A percentile compares a stretch with the other conserved stretches of the same genome.
Conservation (phyloP, 768 basidiomycete genomes). For the Tulasnella sp. region DNA sequence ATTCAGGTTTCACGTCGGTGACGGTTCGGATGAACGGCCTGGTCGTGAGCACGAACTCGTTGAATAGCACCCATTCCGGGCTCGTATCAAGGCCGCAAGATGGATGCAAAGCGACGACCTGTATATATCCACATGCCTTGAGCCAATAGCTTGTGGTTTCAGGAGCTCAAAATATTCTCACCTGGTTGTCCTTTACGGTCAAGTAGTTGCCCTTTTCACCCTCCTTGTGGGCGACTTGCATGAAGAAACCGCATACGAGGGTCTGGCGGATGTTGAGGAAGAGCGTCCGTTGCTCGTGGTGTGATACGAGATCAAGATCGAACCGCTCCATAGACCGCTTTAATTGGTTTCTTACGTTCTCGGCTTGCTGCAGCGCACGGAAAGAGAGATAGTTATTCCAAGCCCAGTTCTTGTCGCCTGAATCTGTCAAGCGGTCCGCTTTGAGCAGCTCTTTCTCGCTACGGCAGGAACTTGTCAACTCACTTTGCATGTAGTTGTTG, state of each 20-base stretch:
- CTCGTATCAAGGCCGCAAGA: slow-evolving; percentile 77
- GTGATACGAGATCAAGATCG: slow-evolving; percentile 64
- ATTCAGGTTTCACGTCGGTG: slow-evolving; percentile 75
- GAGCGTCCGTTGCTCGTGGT: slow-evolving; percentile 57
- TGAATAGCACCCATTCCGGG: slow-evolving; percentile 88
- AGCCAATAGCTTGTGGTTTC: slow-evolving; percentile 17
- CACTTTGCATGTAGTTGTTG: slow-evolving; percentile 80
- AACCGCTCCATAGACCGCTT: slow-evolving; percentile 85
- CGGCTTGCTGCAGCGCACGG: slow-evolving; percentile 77
- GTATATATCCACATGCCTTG: slow-evolving; percentile 7
- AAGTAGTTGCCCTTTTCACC: slow-evolving; percentile 79
- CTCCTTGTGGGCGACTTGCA: slow-evolving; percentile 95
- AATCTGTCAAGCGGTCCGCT: slow-evolving; percentile 36
- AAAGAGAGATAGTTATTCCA: slow-evolving; percentile 82
- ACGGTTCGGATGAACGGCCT: slow-evolving; percentile 84
- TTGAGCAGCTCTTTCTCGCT: not conserved
- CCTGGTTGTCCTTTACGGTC: slow-evolving; percentile 94
- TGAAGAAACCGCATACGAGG: slow-evolving; percentile 89
- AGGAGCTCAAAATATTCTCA: slow-evolving; percentile 24
- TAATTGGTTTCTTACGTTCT: slow-evolving; percentile 85
- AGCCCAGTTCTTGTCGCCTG: slow-evolving; percentile 74
- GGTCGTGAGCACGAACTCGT: slow-evolving; percentile 91
- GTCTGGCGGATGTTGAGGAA: slow-evolving; percentile 68
- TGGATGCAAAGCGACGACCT: slow-evolving; percentile 70
- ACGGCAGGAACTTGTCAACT: slow-evolving; percentile 20